Evolutionary conservation across 768 basidiomycete genomes (phyloP), one percentile per base, ranked within the genome.

Genomic region (Russula virescens): DNA sequence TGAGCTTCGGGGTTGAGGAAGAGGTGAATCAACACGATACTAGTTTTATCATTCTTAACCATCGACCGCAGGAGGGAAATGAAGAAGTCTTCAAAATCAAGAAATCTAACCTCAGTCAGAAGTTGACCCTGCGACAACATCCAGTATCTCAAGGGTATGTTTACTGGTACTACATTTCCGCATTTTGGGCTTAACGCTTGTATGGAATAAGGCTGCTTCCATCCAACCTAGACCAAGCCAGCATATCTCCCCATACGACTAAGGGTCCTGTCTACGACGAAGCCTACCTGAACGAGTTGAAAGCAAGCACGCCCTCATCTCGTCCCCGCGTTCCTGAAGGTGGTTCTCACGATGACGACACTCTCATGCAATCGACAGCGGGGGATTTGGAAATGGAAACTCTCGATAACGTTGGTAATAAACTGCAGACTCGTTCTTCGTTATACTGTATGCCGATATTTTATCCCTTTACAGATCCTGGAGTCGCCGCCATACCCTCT

Each of bases 1-100:
- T 94, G 59, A 93, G 91, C 71, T 94, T 94, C 73, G 91, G 90
- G 7, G 88, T 75, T 10, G 80, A 78, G 13, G 81, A 82, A 60
- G 88, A 88, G 79, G 87, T 88, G 64, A 40, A 68, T 63, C 49
- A 40, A n/a, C 28, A 48, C n/a, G 2, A 16, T 28, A 45, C 34
- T 40, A n/a, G 19, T 60, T 35, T 61, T 21, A 26, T 3, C 6
- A 19, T n/a, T 58, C 6, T 38, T 40, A 13, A 59, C 52, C 45
- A 28, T 68, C 71, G 64, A 75, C 76, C 67, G 59, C 56, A 89
- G 85, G 81, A 81, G 68, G 80, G 77, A 13, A 80, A 79, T 43
- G 83, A 79, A 9, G 86, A 90, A 61, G 76, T 80, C 0, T 92
- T 94, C 71, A 79, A 88, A 76, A 76, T 93, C 19, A 93, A 91